A percentile compares a stretch with the other conserved stretches of the same genome.
These are phyloP conservation scores for Ceratobasidium sp. DNA, from an alignment of 1,284 basidiomycete species.

Conservation along the genomic window DNA sequence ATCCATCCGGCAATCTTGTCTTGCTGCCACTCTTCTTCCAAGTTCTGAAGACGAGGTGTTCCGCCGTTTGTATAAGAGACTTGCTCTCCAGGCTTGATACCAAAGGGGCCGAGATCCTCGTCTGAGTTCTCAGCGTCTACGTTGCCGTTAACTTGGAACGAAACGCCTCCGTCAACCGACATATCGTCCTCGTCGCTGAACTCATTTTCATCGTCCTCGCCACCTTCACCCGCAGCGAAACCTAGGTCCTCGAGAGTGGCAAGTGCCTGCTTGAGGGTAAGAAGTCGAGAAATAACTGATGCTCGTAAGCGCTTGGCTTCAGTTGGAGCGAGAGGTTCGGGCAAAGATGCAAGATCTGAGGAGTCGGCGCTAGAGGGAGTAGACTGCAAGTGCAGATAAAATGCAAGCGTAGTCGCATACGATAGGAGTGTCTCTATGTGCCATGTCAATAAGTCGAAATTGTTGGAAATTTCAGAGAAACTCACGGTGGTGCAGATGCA, in stretches of 20 bases:
- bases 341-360: neutral
- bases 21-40: conserved; percentile 66
- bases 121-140: conserved; percentile 61
- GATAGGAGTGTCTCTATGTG: conserved; percentile 85
- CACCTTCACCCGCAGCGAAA: no score
- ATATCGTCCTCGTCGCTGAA: conserved; percentile 48
- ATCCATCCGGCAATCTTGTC: conserved; percentile 50
- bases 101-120: conserved; percentile 60
- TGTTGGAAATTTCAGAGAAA: conserved; percentile 47
- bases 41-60: conserved; percentile 60
- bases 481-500: conserved; percentile 84
- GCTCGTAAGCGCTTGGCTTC: conserved; percentile 60
- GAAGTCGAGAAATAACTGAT: conserved; percentile 82
- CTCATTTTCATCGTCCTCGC: conserved; percentile 54
- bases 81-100: conserved; percentile 60
- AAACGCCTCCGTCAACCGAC: conserved; percentile 56
- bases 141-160: conserved; percentile 64
- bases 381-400: conserved; percentile 90
- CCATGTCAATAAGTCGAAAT: conserved; percentile 21
- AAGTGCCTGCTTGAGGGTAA: conserved; percentile 88
- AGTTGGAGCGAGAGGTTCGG: conserved; percentile 7
- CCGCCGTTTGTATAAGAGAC: conserved; percentile 54
- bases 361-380: conserved; percentile 71
- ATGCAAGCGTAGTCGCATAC: conserved; percentile 91
- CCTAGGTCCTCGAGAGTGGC: conserved; percentile 86